Percentiles rank a stretch among this genome's conserved stretches.
phyloP scores from a whole-genome alignment of 805 yeast genomes.

The Candida endomychidarum region DNA sequence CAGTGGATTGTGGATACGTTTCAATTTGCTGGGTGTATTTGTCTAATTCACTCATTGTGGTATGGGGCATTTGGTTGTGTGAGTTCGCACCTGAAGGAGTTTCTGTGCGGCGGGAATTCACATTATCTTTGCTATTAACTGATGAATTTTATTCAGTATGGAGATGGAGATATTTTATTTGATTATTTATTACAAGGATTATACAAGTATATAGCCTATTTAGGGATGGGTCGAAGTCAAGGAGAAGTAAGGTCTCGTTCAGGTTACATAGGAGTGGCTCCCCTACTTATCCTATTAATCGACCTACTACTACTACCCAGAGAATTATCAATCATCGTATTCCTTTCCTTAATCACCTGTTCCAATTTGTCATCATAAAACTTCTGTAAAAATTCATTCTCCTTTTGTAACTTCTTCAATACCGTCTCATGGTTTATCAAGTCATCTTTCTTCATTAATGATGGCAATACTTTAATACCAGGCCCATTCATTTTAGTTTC shows the following conservation, averaged over 20 bases:
- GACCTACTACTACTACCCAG: constrained; percentile 31
- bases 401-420: constrained; percentile 25
- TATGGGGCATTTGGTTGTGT: background rate
- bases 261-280: constrained; percentile 12
- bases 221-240: too few species aligned
- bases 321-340: constrained; percentile 27
- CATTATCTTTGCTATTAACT: too few species aligned
- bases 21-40: constrained; percentile 6
- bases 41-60: constrained; percentile 5
- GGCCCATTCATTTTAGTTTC: constrained; percentile 29
- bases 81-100: background rate
- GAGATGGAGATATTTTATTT: too few species aligned
- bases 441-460: constrained; percentile 35
- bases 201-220: too few species aligned
- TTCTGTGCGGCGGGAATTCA: background rate
- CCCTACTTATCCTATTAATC: constrained; percentile 38
- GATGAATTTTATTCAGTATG: too few species aligned
- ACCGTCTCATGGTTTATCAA: constrained; percentile 25
- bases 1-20: background rate
- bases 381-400: constrained; percentile 29
- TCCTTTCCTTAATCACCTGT: constrained; percentile 35
- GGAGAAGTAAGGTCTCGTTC: too few species aligned
- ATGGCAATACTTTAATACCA: constrained; percentile 36
- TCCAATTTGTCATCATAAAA: constrained; percentile 34
- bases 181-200: too few species aligned